Evolutionary conservation across 2,329 filamentous ascomycete species (phyloP), one percentile per base, ranked within the genome.

Genomic region (Clarireedia sp.): DNA sequence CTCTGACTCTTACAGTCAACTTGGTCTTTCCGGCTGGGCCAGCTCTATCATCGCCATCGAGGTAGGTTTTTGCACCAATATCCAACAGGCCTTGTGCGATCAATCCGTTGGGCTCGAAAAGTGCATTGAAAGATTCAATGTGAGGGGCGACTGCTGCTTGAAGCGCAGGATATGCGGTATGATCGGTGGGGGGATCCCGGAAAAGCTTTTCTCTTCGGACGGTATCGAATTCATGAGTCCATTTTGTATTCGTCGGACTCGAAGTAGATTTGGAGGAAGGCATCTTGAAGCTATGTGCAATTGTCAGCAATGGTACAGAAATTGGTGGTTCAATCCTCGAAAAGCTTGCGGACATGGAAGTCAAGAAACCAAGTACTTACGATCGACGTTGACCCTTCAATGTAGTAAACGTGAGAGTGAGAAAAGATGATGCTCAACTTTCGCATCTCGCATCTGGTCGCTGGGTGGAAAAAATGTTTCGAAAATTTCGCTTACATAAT

Each of bases 121-220:
- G 78, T 51, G 85, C 85, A 75, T 99, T 96, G 81, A 96, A 99
- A 6, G 94, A 94, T 67, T 96, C 86, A 65, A 97, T 87, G 72
- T 99, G 94, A 49, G 94, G 94, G 62, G 88, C 80, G 57, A 97
- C 85, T n/a, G 92, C 89, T 59, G 81, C 81, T 65, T 91, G 86
- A 48, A 99, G 82, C 21, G 87, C 81, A 14, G 94, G 94, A 68
- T 95, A 97, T 57, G 92, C 90, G 9, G 87, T 87, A 64, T 83
- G 86, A 69, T 97, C 91, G 67, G 82, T 86, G 0, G 94, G 92
- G 17, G 94, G 92, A 63, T 95, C 85, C 66, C 82, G 80, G 71
- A 99, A 99, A 21, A 99, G 86, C 51, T 88, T 80, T 68, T 99
- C 89, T 66, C 92, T 86, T 57, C 89, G 85, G 57, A 91, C 74